Evolutionary conservation across 164 flowering plant genomes (phyloP).

Genomic region (Magnolia kwangsiensis): DNA sequence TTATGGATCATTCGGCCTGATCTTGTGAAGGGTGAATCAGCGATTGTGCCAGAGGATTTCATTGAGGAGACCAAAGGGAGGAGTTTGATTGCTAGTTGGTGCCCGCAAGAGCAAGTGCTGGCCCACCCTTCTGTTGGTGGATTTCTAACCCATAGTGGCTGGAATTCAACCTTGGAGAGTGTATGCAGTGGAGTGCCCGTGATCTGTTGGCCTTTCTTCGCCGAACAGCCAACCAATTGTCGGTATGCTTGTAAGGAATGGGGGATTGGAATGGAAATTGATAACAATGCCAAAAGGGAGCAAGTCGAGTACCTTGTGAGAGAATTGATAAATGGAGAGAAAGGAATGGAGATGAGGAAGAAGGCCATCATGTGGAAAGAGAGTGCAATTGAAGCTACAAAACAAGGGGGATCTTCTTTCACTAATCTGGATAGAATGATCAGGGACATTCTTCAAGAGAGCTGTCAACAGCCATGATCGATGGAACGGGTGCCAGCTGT

Average conservation of each 20-base stretch:
- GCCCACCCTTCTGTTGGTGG: conserved; percentile 6
- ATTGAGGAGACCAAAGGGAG: conserved; percentile 22
- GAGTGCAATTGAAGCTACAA: neutral
- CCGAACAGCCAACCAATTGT: conserved; percentile 7
- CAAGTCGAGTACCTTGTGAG: conserved; percentile 5
- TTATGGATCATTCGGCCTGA: conserved; percentile 50
- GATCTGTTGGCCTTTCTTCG: conserved; percentile 10
- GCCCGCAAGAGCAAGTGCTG: conserved; percentile 35
- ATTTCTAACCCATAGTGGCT: conserved; percentile 9
- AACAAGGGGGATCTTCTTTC: conserved; percentile 3
- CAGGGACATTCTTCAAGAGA: neutral
- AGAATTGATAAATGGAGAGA: conserved; percentile 9
- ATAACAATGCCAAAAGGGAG: conserved; percentile 5
- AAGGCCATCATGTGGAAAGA: conserved; percentile 13
- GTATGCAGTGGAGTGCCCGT: conserved; percentile 5
- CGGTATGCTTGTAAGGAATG: neutral
- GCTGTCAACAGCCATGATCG: no score
- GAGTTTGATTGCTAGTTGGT: conserved; percentile 35
- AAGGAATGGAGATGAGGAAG: conserved; percentile 9
- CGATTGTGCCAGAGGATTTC: conserved; percentile 30
- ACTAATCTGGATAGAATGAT: neutral
- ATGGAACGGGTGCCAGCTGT: no score
- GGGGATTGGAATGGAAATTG: conserved; percentile 7
- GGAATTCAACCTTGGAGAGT: conserved; percentile 10
- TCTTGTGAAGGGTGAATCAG: conserved; percentile 27